These are phyloP conservation scores for Fabrea salina DNA, from an alignment of 169 alveolate species.

Conservation along the genomic window DNA sequence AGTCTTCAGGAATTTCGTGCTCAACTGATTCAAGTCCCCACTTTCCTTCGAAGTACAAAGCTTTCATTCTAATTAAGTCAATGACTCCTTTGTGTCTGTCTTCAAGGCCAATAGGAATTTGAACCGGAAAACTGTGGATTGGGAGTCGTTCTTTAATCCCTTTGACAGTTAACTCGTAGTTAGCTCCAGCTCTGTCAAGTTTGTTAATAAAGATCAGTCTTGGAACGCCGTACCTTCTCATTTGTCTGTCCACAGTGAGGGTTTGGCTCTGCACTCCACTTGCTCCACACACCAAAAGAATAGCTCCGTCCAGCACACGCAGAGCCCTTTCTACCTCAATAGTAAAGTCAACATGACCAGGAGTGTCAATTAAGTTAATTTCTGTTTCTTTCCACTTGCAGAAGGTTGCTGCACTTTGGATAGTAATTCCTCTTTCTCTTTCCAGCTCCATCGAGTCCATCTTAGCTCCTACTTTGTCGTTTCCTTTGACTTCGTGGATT, in stretches of 20 bases:
- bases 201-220: conserved; percentile 92
- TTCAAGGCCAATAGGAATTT: conserved; percentile 89
- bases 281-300: conserved; percentile 93
- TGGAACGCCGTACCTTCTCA: conserved; percentile 93
- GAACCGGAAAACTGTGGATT: conserved; percentile 72
- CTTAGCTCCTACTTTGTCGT: conserved; percentile 95
- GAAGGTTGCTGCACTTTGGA: conserved; percentile 94
- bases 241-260: conserved; percentile 95
- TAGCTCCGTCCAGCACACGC: conserved; percentile 96
- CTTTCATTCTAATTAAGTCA: conserved; percentile 81
- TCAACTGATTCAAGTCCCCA: conserved; percentile 75
- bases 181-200: conserved; percentile 97
- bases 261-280: conserved; percentile 97
- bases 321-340: conserved; percentile 97
- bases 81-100: conserved; percentile 87
- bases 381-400: conserved; percentile 87
- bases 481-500: conserved; percentile 95
- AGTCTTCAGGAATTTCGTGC: conserved; percentile 79
- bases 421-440: conserved; percentile 96
- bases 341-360: conserved; percentile 99
- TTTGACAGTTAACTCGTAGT: conserved; percentile 83
- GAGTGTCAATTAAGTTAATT: conserved; percentile 96
- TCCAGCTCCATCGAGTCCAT: conserved; percentile 99
- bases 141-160: conserved; percentile 87
- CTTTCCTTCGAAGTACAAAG: conserved; percentile 86